phyloP scores from a whole-genome alignment of 139 green algal genomes.

The Eudorina sp. region DNA sequence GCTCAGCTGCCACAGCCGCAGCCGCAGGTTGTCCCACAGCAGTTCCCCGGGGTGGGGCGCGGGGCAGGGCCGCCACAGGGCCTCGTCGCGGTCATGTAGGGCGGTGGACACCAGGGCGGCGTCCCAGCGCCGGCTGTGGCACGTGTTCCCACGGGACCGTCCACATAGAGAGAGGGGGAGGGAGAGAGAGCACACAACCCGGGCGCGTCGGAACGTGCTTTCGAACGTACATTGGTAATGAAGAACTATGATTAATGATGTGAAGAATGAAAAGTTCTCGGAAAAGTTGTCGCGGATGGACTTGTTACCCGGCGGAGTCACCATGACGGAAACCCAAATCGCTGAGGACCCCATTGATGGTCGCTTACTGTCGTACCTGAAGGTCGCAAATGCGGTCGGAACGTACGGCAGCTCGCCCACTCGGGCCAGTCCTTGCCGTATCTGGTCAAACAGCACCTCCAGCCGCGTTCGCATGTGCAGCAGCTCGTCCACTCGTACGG shows the following conservation, averaged over 20 bases:
- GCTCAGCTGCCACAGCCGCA: constrained; percentile 53
- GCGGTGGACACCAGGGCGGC: constrained; percentile 64
- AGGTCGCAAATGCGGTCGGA: constrained; percentile 76
- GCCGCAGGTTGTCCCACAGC: constrained; percentile 68
- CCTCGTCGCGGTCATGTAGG: constrained; percentile 74
- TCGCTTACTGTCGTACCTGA: too few species aligned
- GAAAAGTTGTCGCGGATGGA: too few species aligned
- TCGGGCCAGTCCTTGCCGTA: constrained; percentile 9
- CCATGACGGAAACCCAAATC: too few species aligned
- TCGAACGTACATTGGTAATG: too few species aligned
- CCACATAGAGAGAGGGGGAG: too few species aligned
- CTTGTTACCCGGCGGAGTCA: too few species aligned
- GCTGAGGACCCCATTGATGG: too few species aligned
- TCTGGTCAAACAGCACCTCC: constrained; percentile 55
- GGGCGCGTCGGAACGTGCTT: too few species aligned
- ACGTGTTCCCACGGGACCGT: too few species aligned
- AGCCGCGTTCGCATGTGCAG: constrained; percentile 69
- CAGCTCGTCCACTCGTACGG: constrained; percentile 69
- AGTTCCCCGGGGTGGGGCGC: constrained; percentile 65
- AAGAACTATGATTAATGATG: too few species aligned
- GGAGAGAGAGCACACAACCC: too few species aligned
- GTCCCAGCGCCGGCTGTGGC: constrained; percentile 50
- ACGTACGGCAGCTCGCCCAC: constrained; percentile 9
- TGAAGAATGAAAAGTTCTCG: too few species aligned
- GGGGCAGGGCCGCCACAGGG: constrained; percentile 58